These are phyloP conservation scores for Penicillium sp. DNA, from an alignment of 2,329 filamentous ascomycete genomes.

Conservation along the genomic window DNA sequence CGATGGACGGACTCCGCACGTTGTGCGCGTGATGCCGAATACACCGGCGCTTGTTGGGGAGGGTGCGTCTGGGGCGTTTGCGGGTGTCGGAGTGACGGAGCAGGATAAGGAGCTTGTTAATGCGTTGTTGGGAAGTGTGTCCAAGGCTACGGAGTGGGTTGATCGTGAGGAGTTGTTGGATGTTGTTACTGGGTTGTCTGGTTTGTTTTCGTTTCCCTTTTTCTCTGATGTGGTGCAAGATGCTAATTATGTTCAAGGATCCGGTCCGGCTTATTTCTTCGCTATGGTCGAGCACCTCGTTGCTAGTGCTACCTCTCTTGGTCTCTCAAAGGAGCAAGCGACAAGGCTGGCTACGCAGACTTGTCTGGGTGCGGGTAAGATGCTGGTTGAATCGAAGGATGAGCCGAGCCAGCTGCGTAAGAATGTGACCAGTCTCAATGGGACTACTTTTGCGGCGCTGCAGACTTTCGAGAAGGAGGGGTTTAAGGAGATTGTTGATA, in stretches of 20 bases:
- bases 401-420: conserved; percentile 31
- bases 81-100: conserved; percentile 23
- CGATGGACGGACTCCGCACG: conserved; percentile 25
- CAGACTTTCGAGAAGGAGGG: conserved; percentile 29
- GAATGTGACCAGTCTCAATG: conserved; percentile 37
- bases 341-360: conserved; percentile 33
- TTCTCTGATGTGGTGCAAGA: not conserved
- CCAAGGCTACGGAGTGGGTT: conserved; percentile 35
- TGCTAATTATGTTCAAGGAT: conserved; percentile 19
- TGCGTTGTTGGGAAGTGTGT: conserved; percentile 28
- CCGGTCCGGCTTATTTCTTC: conserved; percentile 37
- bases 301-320: conserved; percentile 31
- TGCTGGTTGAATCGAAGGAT: conserved; percentile 31
- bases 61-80: conserved; percentile 31
- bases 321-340: conserved; percentile 32
- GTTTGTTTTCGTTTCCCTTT: conserved; percentile 8
- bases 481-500: conserved; percentile 30
- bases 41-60: conserved; percentile 33
- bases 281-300: conserved; percentile 36
- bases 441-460: conserved; percentile 32
- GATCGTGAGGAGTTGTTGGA: conserved; percentile 32
- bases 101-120: conserved; percentile 32
- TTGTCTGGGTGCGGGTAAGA: conserved; percentile 35
- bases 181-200: conserved; percentile 36
- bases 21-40: conserved; percentile 37